Percentiles rank a stretch among this genome's conserved stretches.
These are phyloP conservation scores for Verticillium dahliae DNA, from an alignment of 2,329 filamentous ascomycete genomes.

Conservation along the genomic window DNA sequence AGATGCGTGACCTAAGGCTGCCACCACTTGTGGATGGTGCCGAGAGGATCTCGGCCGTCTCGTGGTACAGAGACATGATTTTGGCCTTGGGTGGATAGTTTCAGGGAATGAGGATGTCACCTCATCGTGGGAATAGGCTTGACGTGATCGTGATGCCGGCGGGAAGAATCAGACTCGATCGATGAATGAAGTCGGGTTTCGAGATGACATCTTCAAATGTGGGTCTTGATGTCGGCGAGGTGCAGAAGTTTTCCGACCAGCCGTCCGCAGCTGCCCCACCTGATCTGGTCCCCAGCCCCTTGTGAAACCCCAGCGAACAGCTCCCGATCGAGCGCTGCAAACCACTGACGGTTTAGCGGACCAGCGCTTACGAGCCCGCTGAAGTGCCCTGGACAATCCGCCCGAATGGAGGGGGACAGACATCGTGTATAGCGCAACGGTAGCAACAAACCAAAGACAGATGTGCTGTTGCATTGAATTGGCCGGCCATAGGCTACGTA, in stretches of 20 bases:
- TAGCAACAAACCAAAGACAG: too few relatives aligned
- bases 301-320: too few relatives aligned
- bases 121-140: neutral
- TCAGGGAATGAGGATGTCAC: neutral
- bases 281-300: too few relatives aligned
- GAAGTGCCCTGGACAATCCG: too few relatives aligned
- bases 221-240: neutral
- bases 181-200: neutral
- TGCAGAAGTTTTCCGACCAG: neutral
- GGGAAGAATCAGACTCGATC: neutral
- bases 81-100: neutral
- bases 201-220: neutral
- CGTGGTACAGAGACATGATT: constrained; percentile 88
- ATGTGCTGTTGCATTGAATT: too few relatives aligned
- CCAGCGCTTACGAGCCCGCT: too few relatives aligned
- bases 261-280: too few relatives aligned
- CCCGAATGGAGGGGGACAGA: too few relatives aligned
- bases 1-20: constrained; percentile 82
- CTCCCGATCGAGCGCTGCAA: too few relatives aligned
- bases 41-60: constrained; percentile 71
- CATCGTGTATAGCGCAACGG: too few relatives aligned
- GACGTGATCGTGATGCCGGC: neutral
- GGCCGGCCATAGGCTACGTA: too few relatives aligned
- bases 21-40: constrained; percentile 60
- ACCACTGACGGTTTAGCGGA: too few relatives aligned